phyloP scores from a whole-genome alignment of 2,329 filamentous ascomycete genomes.

The Trichoderma cornu-damae region DNA sequence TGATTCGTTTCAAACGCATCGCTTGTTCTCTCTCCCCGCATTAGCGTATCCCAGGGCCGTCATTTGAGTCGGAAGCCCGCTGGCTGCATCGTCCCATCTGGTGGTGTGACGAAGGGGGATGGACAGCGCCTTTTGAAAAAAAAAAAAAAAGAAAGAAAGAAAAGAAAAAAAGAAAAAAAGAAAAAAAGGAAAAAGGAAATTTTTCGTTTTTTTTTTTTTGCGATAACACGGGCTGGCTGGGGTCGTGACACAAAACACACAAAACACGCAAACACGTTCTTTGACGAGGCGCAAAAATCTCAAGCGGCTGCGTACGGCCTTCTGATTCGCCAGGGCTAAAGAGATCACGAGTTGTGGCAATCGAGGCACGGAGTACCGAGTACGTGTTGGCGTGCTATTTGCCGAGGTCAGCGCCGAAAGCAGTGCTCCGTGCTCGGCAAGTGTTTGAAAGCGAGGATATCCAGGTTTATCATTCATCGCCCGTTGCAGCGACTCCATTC shows the following conservation, averaged over 20 bases:
- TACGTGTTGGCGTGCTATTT: background rate
- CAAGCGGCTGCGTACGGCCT: too few species aligned
- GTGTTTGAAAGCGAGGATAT: background rate
- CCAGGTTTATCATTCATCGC: background rate
- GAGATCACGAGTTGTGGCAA: too few species aligned
- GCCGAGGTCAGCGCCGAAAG: background rate
- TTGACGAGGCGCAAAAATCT: background rate
- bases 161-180: too few species aligned
- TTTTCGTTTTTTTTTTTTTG: too few species aligned
- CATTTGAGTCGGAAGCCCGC: background rate
- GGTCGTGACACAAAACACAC: background rate
- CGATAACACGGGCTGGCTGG: background rate
- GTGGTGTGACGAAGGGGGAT: background rate
- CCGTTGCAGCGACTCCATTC: background rate
- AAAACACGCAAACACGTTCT: background rate
- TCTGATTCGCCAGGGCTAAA: slow-evolving; percentile 1
- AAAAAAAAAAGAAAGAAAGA: too few species aligned
- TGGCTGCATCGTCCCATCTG: background rate
- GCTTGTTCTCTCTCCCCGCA: background rate
- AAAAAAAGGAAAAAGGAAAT: too few species aligned
- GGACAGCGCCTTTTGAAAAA: too few species aligned
- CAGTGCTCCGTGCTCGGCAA: background rate
- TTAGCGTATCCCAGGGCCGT: background rate
- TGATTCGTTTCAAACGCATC: background rate
- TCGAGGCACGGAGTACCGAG: too few species aligned